Evolutionary conservation across 176 grass and related monocot species (phyloP), one percentile per base, ranked within the genome.

Genomic region (Lolium perenne): DNA sequence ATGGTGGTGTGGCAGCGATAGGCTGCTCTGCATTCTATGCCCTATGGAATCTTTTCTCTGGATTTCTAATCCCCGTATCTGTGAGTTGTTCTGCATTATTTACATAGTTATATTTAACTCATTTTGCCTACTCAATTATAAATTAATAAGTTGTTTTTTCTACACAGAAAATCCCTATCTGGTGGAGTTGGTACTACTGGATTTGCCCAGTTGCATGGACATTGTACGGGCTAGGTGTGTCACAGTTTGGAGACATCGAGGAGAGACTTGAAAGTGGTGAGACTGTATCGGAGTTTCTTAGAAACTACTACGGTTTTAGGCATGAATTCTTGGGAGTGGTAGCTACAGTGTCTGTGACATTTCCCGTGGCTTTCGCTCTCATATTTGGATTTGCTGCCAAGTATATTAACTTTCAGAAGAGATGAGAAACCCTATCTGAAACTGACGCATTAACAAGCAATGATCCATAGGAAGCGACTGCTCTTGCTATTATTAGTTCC

Each of bases 211-310:
- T 85, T 85, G 83, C 83, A 29, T 85, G 83, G 83, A 83, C 86
- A 10, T 18, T 88, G 15, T 70, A 83, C 59, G 86, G 80, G 56
- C 20, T 88, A 12, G 47, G 50, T 5, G 29, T 48, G 14, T 88
- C 86, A 40, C 80, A 88, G 17, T 88, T 88, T 35, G 86, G 86
- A 7, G 86, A 88, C 48, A 62, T 88, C 5, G 13, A 78, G 35
- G 80, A 83, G 35, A 88, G 76, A 67, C 22, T 88, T 13, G 86
- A 88, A 15, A 82, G 71, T 8, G 80, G 80, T 4, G 79, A 88
- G 58, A 83, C 58, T 57, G 86, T 83, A 8, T 58, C 47, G 2
- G 47, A 88, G 35, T 88, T 88, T 76, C 4, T 88, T 18, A 55
- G 51, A 21, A 68, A 64, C 7, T 88, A 68, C 71, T 88, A 82